A percentile compares a stretch with the other conserved stretches of the same genome.
Evolutionary conservation across 331 rosid genomes (phyloP).

Genomic region (Quercus tomentella): DNA sequence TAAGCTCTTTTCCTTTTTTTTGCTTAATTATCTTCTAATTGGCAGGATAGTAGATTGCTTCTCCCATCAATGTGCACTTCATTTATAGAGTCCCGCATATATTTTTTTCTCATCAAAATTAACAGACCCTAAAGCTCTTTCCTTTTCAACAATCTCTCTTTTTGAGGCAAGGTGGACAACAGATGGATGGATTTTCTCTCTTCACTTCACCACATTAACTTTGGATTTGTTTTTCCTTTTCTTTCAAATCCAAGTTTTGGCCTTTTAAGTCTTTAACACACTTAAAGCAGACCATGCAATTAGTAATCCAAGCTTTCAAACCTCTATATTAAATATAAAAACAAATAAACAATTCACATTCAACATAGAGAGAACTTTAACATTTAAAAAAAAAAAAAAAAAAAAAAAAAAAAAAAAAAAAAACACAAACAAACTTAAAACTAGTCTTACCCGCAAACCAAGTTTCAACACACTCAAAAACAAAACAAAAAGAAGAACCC

Average conservation of each 20-base stretch:
- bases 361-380: not conserved
- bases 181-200: too few relatives aligned
- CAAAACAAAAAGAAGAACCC: not conserved
- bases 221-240: not conserved
- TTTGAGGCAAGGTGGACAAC: not conserved
- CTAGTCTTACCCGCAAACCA: not conserved
- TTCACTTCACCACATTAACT: not conserved
- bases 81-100: not conserved
- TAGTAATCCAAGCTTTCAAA: too few relatives aligned
- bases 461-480: not conserved
- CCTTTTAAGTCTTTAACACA: slow-evolving; percentile 2
- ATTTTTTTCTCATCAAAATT: not conserved
- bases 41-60: not conserved
- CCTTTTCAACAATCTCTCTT: not conserved
- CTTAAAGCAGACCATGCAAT: not conserved
- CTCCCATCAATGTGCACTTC: not conserved
- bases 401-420: too few relatives aligned
- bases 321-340: too few relatives aligned
- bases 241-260: not conserved
- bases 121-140: not conserved
- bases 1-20: not conserved
- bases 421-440: not conserved
- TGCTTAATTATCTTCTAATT: not conserved
- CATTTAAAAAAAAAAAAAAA: not conserved
- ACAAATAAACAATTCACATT: too few relatives aligned